phyloP scores from a whole-genome alignment of 768 basidiomycete genomes.

The Pisolithus tinctorius region DNA sequence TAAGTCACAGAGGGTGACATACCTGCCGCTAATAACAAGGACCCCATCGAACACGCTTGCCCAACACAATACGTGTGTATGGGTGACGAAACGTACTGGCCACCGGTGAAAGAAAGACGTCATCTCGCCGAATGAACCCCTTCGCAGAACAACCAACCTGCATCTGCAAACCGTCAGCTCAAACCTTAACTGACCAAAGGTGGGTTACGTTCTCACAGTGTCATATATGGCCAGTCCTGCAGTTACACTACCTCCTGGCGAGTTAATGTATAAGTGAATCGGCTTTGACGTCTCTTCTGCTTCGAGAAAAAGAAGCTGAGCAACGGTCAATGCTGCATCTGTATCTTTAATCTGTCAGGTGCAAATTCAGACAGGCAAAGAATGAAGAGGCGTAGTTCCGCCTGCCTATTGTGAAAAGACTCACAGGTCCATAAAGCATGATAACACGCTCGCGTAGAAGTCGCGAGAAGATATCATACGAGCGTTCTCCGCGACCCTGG shows the following conservation, averaged over 20 bases:
- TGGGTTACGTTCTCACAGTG: constrained; percentile 53
- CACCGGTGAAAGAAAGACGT: constrained; percentile 10
- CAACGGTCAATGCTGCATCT: constrained; percentile 83
- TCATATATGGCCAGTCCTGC: constrained; percentile 97
- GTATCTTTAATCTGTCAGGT: constrained; percentile 71
- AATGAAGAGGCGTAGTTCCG: constrained; percentile 1
- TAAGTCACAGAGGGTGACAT: constrained; percentile 9
- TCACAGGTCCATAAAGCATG: constrained; percentile 88
- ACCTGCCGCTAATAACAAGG: constrained; percentile 83
- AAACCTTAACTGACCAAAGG: constrained; percentile 2
- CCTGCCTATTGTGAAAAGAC: constrained; percentile 18
- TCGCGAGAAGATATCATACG: constrained; percentile 95
- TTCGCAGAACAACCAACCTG: constrained; percentile 41
- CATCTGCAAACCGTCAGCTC: constrained; percentile 45
- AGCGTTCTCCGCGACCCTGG: constrained; percentile 79
- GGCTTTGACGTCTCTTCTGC: constrained; percentile 93
- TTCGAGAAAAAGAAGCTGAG: constrained; percentile 92
- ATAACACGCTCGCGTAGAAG: constrained; percentile 90
- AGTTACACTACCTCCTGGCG: constrained; percentile 92
- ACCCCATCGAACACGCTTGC: constrained; percentile 95
- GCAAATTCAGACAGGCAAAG: constrained; percentile 8
- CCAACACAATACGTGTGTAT: constrained; percentile 97
- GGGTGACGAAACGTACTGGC: constrained; percentile 84
- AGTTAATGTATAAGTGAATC: constrained; percentile 96
- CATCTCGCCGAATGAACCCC: constrained; percentile 8